Percentiles rank a stretch among this genome's conserved stretches.
phyloP scores from a whole-genome alignment of 73 alveolate genomes.

The Paramecium tetraurelia region DNA sequence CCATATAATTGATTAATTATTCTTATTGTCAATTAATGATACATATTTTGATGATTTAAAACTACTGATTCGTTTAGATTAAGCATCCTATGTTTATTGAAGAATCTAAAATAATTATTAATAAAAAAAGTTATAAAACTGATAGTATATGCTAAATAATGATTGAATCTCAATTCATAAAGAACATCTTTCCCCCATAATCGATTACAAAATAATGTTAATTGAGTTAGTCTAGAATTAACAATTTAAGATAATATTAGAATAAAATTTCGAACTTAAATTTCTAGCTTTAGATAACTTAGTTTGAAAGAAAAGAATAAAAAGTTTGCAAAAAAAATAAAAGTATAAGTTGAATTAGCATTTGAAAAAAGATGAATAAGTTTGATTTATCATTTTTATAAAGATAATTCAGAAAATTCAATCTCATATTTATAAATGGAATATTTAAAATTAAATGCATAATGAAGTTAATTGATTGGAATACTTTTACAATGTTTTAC shows the following conservation, averaged over 20 bases:
- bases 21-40: not conserved
- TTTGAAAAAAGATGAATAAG: too few relatives aligned
- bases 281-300: not conserved
- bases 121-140: not conserved
- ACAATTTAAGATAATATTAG: not conserved
- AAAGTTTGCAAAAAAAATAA: too few relatives aligned
- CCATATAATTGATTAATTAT: conserved; percentile 45
- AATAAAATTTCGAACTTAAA: not conserved
- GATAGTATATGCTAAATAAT: not conserved
- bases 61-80: not conserved
- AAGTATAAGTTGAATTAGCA: too few relatives aligned
- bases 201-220: not conserved
- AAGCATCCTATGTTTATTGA: not conserved
- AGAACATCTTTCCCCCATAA: not conserved
- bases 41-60: not conserved
- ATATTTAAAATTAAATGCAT: too few relatives aligned
- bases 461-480: not conserved
- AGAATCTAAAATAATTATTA: not conserved
- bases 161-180: not conserved
- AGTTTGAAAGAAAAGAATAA: too few relatives aligned
- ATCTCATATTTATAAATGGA: too few relatives aligned
- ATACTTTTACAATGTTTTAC: not conserved
- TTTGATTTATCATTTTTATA: too few relatives aligned
- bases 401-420: too few relatives aligned
- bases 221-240: not conserved